Base-by-base conservation (phyloP, 2,329 filamentous ascomycete species). In the Tolypocladium amazonense region DNA sequence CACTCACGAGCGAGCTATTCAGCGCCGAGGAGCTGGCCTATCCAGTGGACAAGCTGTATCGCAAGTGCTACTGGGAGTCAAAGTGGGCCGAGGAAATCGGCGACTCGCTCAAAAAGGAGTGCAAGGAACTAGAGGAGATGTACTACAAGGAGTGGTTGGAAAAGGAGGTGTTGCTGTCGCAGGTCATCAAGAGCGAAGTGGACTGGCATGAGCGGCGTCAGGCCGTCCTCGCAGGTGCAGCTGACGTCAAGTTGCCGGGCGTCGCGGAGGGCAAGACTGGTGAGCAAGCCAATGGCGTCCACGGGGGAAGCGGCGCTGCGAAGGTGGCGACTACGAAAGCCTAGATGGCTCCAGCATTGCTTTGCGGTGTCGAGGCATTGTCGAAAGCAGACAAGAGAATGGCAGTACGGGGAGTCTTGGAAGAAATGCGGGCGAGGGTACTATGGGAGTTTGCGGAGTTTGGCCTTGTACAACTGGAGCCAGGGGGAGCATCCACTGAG, bases 111-210 rank as follows among this genome's bases (percentile, higher is more conserved):
- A 81, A 81, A 65, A 77, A 77, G 59, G 86, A 92, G 70, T 84
- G 86, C 65, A 84, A 86, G 63, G 76, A 77, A 52, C 81, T 88
- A 71, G 88, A 93, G 71, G 82, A 83, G 41, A 68, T 79, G 15
- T 86, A 88, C 72, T 84, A 84, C 70, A 80, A 85, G 62, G 88
- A 91, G 69, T 94, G 90, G 90, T 76, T 85, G 18, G 85, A 89
- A 73, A 93, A 93, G 73, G 89, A 94, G 73, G 80, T 90, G 37
- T 73, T 93, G 23, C 73, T 94, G n/a, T 84, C 90, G 60, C 89
- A 91, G 68, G 81, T 88, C 38, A 80, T 90, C 65, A 73, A 81
- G 67, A 80, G 77, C 67, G 89, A 93, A 70, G 78, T 83, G 39
- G 84, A 87, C 70, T 86, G 87, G 75, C 83, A 86, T 65, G 76